Conservation (phyloP, 805 yeast genomes). For the Komagataella pseudopastoris region DNA sequence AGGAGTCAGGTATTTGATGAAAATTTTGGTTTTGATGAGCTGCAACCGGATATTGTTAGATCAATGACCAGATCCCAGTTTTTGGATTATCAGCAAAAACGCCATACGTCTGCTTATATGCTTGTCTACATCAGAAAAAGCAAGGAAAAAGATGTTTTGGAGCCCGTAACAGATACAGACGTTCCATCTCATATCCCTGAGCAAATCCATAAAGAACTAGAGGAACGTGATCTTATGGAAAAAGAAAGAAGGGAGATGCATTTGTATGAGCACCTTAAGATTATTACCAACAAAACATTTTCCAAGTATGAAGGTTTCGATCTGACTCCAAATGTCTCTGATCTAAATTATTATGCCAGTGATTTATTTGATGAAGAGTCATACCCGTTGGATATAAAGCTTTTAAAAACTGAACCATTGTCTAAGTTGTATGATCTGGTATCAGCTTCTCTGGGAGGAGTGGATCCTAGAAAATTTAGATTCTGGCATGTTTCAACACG, state of each 20-base stretch:
- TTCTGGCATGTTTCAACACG: constrained; percentile 58
- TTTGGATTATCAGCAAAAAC: constrained; percentile 49
- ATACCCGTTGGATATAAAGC: constrained; percentile 33
- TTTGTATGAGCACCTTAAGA: constrained; percentile 40
- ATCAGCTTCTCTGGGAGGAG: constrained; percentile 25
- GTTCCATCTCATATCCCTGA: constrained; percentile 59
- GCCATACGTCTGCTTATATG: constrained; percentile 96
- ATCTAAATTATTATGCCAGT: constrained; percentile 29
- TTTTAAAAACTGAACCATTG: constrained; percentile 43
- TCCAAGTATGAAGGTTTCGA: constrained; percentile 61
- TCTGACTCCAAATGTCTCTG: constrained; percentile 47
- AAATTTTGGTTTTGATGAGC: constrained; percentile 73
- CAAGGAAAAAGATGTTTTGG: constrained; percentile 42
- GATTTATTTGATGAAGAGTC: constrained; percentile 32
- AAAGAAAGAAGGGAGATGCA: constrained; percentile 65
- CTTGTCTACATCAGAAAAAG: constrained; percentile 75
- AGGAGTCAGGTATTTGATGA: constrained; percentile 79
- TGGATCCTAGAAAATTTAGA: constrained; percentile 25
- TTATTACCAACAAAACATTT: constrained; percentile 43
- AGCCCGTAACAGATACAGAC: constrained; percentile 36
- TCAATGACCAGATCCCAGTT: constrained; percentile 45
- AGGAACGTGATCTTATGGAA: constrained; percentile 27
- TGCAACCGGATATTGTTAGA: constrained; percentile 32
- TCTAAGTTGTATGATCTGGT: constrained; percentile 35
- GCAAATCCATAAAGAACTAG: constrained; percentile 50